Evolutionary conservation across 2,329 filamentous ascomycete species (phyloP).

Genomic region (Metarhizium anisopliae): DNA sequence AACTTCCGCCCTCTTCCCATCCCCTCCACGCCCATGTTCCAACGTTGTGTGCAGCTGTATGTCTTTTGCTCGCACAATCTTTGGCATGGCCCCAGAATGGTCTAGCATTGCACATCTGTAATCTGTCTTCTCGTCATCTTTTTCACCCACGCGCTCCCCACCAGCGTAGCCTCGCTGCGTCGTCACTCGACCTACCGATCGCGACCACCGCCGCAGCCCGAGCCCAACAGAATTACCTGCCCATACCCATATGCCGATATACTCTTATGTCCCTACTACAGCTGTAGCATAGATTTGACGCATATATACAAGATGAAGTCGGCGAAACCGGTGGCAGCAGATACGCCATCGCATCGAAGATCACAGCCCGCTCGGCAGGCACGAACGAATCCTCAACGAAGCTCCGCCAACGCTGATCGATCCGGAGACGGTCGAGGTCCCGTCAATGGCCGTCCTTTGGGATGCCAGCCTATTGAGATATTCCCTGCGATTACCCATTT

Average conservation of each 20-base stretch:
- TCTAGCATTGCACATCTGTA: slow-evolving; percentile 1
- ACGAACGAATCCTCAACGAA: slow-evolving; percentile 54
- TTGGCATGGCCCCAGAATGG: slow-evolving; percentile 6
- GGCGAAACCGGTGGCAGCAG: slow-evolving; percentile 35
- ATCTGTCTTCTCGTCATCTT: neutral
- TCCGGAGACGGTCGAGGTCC: slow-evolving; percentile 34
- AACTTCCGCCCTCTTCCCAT: neutral
- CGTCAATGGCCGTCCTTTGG: slow-evolving; percentile 31
- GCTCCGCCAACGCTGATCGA: slow-evolving; percentile 38
- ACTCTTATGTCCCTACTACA: neutral
- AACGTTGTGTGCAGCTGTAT: neutral
- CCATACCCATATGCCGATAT: neutral
- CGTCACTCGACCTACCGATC: neutral
- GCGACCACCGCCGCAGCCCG: neutral
- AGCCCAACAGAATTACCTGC: neutral
- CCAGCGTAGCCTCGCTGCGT: neutral
- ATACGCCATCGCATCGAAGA: slow-evolving; percentile 43
- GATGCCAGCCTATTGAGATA: slow-evolving; percentile 55
- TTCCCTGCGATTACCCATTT: slow-evolving; percentile 66
- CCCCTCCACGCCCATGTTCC: neutral
- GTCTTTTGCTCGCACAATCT: neutral
- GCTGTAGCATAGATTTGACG: neutral
- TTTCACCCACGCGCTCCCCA: neutral
- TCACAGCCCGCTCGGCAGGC: slow-evolving; percentile 57
- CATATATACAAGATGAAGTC: slow-evolving; percentile 41